Conservation (phyloP, 2,329 filamentous ascomycete genomes). For the Trichoderma brevicompactum region DNA sequence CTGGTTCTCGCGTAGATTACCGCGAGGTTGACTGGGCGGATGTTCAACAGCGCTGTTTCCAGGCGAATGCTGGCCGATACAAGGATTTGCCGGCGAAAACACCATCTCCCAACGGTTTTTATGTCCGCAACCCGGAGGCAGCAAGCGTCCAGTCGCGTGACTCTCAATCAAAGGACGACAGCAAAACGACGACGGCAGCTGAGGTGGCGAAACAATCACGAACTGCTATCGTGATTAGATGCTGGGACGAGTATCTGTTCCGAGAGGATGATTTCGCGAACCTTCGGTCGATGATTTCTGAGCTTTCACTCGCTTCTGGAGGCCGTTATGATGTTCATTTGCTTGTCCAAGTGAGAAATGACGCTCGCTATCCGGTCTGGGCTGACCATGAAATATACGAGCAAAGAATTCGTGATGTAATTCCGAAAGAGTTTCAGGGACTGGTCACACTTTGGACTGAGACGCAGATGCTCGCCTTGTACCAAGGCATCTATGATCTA, state of each 20-base stretch:
- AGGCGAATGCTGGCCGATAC: constrained; percentile 73
- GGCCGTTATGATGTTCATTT: constrained; percentile 87
- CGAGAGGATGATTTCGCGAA: constrained; percentile 80
- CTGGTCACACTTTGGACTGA: constrained; percentile 94
- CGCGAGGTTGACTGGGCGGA: constrained; percentile 77
- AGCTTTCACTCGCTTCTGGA: constrained; percentile 78
- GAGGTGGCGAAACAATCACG: constrained; percentile 39
- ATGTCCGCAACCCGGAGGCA: constrained; percentile 38
- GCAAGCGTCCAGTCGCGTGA: neutral
- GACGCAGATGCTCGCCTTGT: constrained; percentile 87
- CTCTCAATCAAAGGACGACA: neutral
- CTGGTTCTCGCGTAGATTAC: constrained; percentile 75
- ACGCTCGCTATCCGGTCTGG: constrained; percentile 76
- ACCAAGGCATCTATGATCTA: constrained; percentile 82
- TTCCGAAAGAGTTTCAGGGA: constrained; percentile 84
- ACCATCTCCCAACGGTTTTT: constrained; percentile 56
- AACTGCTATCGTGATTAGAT: constrained; percentile 79
- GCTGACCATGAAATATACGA: constrained; percentile 72
- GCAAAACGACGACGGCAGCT: neutral
- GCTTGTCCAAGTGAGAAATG: constrained; percentile 80
- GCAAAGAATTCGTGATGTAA: constrained; percentile 66
- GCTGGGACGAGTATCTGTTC: constrained; percentile 81
- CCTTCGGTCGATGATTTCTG: constrained; percentile 80
- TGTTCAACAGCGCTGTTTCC: constrained; percentile 73
- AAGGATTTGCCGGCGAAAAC: constrained; percentile 49